Percentiles rank a stretch among this genome's conserved stretches.
Evolutionary conservation across 257 asterid species (phyloP).

Genomic region (Solanum pinnatisectum): DNA sequence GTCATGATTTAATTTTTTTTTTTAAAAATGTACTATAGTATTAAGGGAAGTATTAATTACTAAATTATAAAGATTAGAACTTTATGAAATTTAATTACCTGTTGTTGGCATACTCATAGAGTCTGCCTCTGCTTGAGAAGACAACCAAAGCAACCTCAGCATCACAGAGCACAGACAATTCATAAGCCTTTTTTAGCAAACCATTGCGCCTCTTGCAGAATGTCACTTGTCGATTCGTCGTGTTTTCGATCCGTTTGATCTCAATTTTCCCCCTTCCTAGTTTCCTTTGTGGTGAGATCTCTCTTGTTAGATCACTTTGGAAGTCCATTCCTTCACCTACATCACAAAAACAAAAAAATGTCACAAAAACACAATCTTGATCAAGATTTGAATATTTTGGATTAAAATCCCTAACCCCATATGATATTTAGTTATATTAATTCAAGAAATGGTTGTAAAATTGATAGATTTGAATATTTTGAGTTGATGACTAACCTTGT

Average conservation of each 20-base stretch:
- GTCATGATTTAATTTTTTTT: background rate
- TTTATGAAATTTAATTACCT: conserved; percentile 29
- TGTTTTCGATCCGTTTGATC: conserved; percentile 94
- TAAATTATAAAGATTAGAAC: background rate
- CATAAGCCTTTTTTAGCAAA: conserved; percentile 82
- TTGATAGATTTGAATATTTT: background rate
- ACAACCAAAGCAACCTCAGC: conserved; percentile 91
- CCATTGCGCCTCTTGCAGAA: conserved; percentile 95
- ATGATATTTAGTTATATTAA: background rate
- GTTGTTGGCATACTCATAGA: conserved; percentile 86
- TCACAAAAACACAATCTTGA: background rate
- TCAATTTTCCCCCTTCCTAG: conserved; percentile 79
- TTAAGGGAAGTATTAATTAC: background rate
- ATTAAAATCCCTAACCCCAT: background rate
- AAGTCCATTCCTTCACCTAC: conserved; percentile 34
- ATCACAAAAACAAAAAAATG: background rate
- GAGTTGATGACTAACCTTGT: conserved; percentile 10
- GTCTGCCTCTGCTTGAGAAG: conserved; percentile 90
- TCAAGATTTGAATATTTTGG: background rate
- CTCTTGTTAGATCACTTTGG: conserved; percentile 57
- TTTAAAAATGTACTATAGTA: background rate
- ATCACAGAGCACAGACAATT: conserved; percentile 87
- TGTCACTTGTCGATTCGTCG: conserved; percentile 93
- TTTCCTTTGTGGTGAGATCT: conserved; percentile 56
- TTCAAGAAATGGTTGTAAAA: conserved; percentile 1